These are phyloP conservation scores for Colletotrichum limetticola DNA, from an alignment of 2,329 filamentous ascomycete species.

Conservation along the genomic window DNA sequence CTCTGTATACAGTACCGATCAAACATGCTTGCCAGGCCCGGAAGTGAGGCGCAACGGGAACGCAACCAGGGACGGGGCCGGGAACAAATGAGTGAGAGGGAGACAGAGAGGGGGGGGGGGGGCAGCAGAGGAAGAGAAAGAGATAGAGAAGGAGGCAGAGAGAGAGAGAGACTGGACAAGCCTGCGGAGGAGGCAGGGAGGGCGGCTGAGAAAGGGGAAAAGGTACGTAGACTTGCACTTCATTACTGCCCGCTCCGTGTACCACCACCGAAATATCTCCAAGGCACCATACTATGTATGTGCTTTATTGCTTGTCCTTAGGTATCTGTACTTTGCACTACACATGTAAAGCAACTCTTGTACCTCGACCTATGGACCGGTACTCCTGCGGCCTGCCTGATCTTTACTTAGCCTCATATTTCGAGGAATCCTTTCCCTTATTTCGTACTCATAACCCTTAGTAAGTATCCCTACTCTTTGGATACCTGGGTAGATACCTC, in stretches of 20 bases:
- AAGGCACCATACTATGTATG: not conserved
- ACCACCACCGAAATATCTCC: not conserved
- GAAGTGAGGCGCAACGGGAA: not conserved
- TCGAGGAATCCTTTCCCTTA: not conserved
- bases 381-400: too few species aligned
- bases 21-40: not conserved
- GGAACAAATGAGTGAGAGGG: not conserved
- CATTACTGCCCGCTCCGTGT: not conserved
- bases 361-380: not conserved
- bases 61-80: not conserved
- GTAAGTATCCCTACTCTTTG: conserved; percentile 9
- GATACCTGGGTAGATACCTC: conserved; percentile 12
- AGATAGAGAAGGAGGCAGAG: not conserved
- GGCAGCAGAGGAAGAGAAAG: not conserved
- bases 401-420: not conserved
- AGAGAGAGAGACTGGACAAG: not conserved
- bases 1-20: not conserved
- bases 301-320: not conserved
- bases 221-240: not conserved
- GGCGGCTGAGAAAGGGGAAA: not conserved
- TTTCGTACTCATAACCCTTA: not conserved
- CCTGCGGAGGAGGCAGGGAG: not conserved
- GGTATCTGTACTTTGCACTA: too few species aligned
- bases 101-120: too few species aligned
- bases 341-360: too few species aligned